Percentiles rank a stretch among this genome's conserved stretches.
Conservation (phyloP, 768 basidiomycete species). For the Pulveroboletus sp. region DNA sequence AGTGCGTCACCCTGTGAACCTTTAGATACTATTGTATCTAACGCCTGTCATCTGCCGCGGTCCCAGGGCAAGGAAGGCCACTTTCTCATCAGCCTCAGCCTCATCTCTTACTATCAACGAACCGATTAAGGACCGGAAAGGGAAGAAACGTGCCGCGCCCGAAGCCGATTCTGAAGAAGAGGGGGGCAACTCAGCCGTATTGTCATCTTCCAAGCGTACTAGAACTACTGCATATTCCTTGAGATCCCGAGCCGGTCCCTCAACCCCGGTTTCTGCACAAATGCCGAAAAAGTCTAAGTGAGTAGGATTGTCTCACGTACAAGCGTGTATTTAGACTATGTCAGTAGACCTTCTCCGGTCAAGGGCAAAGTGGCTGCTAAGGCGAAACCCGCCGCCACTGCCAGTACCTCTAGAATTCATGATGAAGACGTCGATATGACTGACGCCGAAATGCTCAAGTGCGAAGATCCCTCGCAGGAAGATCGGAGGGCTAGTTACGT, state of each 20-base stretch:
- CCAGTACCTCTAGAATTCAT: conserved; percentile 59
- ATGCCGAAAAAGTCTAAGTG: conserved; percentile 80
- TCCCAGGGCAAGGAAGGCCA: conserved; percentile 57
- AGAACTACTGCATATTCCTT: conserved; percentile 62
- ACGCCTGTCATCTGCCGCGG: conserved; percentile 30
- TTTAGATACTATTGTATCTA: conserved; percentile 20
- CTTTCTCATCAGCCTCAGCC: conserved; percentile 36
- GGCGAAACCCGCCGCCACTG: conserved; percentile 50
- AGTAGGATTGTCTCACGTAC: conserved; percentile 9
- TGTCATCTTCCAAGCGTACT: conserved; percentile 57
- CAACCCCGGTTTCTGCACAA: conserved; percentile 39
- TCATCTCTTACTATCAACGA: conserved; percentile 68
- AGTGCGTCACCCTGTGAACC: conserved; percentile 45
- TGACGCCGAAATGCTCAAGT: conserved; percentile 52
- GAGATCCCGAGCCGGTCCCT: conserved; percentile 49
- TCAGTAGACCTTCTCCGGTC: conserved; percentile 41
- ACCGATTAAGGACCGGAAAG: conserved; percentile 69
- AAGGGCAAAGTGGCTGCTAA: conserved; percentile 61
- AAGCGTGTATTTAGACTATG: conserved; percentile 12
- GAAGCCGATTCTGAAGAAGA: conserved; percentile 69
- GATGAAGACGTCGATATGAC: conserved; percentile 78
- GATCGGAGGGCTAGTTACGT: conserved; percentile 41
- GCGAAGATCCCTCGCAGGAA: conserved; percentile 41
- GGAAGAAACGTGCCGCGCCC: conserved; percentile 87
- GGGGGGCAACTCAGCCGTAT: conserved; percentile 37